Evolutionary conservation across 116 monocot genomes (phyloP), one percentile per base, ranked within the genome.

Genomic region (Iris pallida): DNA sequence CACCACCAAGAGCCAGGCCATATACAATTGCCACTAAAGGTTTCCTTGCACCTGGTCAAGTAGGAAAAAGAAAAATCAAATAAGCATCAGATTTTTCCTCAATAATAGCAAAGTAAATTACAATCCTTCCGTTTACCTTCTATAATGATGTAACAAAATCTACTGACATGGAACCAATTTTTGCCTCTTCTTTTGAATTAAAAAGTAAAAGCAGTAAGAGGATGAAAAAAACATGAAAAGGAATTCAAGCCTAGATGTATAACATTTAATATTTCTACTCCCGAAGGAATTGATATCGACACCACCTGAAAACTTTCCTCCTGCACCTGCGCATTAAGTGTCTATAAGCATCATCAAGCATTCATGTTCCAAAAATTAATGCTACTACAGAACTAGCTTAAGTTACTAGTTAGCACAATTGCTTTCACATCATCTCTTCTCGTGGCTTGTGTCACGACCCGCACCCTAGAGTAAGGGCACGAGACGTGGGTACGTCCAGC

Each of bases 1-100:
- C 85, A n/a, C 85, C 85, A 56, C 85, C 85, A 66, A 86, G 75
- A 69, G 78, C 81, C 44, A 86, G 46, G 53, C 85, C 85, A 79
- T 81, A 75, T 66, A 86, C 73, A 45, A 81, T 81, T 12, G 85
- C 81, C 61, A 86, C 85, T 30, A 75, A 75, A 49, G 85, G 85
- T 59, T 86, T 86, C 44, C 53, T 81, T 43, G 78, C 78, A 63
- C 63, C 85, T 86, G 20, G 44, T 5, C n/a, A 4, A 62, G 45
- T 8, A 68, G 8, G 57, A 51, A 57, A 63, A 42, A 16, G 42
- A 67, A 45, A 3, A n/a, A 13, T 42, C 16, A 41, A 60, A 54
- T 53, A 41, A 45, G 10, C 16, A 63, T 8, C 46, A 47, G 17
- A 63, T 5, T 11, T 45, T 1, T 63, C 10, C 5, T 16, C 1